phyloP scores from a whole-genome alignment of 1,284 basidiomycete genomes.

The Cutaneotrichosporon arboriforme region DNA sequence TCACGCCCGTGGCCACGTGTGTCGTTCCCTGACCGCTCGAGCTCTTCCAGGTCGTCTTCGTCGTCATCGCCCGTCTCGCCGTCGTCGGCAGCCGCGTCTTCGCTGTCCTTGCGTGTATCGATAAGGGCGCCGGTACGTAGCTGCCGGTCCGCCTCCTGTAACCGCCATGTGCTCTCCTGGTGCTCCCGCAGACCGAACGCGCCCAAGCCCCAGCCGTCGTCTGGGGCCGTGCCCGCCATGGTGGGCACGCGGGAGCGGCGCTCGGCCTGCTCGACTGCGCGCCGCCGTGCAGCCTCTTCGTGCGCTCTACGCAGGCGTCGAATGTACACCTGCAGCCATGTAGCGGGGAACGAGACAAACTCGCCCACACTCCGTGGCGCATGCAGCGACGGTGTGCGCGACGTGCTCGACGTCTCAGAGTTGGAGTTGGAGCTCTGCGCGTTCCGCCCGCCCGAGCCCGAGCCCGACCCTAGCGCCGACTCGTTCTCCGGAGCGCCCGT shows the following conservation, averaged over 20 bases:
- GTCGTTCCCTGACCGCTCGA: not conserved
- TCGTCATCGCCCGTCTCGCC: not conserved
- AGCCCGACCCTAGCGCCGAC: not conserved
- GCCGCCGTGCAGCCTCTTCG: conserved; percentile 42
- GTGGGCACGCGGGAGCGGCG: conserved; percentile 35
- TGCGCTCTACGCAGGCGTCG: conserved; percentile 43
- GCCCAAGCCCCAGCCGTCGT: conserved; percentile 60
- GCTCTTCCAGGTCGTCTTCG: not conserved
- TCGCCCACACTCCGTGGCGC: conserved; percentile 31
- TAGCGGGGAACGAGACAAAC: conserved; percentile 40
- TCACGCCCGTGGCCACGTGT: not conserved
- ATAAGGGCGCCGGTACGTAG: conserved; percentile 29
- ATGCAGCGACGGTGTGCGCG: conserved; percentile 40
- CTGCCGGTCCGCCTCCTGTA: conserved; percentile 37
- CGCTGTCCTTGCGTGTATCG: conserved; percentile 48
- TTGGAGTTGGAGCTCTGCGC: conserved; percentile 21
- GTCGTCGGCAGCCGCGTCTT: conserved; percentile 50
- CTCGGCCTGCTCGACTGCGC: conserved; percentile 41
- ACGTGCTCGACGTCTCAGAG: conserved; percentile 43
- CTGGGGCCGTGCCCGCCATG: conserved; percentile 23
- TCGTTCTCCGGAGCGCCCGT: not conserved
- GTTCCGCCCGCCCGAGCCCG: conserved; percentile 8
- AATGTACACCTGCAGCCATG: conserved; percentile 41
- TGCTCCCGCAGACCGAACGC: conserved; percentile 59
- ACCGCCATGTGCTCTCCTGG: conserved; percentile 40